phyloP scores from a whole-genome alignment of 2,329 filamentous ascomycete genomes.

The Claviceps quebecensis region DNA sequence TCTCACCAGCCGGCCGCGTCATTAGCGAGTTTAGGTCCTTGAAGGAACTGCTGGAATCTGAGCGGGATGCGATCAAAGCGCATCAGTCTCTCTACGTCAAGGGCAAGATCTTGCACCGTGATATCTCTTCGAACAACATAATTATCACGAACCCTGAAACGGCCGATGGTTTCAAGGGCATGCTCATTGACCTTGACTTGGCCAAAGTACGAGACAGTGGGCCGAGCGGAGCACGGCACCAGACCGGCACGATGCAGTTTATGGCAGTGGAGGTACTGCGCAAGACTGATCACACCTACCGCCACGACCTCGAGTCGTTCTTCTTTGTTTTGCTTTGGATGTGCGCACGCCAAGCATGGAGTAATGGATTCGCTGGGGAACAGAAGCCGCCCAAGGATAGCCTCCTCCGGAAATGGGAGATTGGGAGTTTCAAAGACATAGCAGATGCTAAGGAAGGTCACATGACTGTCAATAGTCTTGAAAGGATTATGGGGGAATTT shows the following conservation, averaged over 20 bases:
- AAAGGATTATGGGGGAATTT: conserved; percentile 7
- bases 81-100: conserved; percentile 3
- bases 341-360: conserved; percentile 7
- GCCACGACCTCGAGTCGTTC: conserved; percentile 7
- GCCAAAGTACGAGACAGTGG: conserved; percentile 9
- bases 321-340: conserved; percentile 10
- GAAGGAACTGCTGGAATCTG: neutral
- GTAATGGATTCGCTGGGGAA: neutral
- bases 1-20: conserved; percentile 5
- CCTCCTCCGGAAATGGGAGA: conserved; percentile 4
- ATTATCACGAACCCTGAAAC: conserved; percentile 1
- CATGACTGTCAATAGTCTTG: conserved; percentile 3
- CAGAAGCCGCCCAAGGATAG: neutral
- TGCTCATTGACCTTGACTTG: conserved; percentile 11
- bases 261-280: conserved; percentile 21
- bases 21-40: conserved; percentile 2
- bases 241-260: conserved; percentile 18
- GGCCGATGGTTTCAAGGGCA: conserved; percentile 12
- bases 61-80: conserved; percentile 5
- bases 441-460: conserved; percentile 4
- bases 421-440: conserved; percentile 4
- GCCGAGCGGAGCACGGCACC: conserved; percentile 12
- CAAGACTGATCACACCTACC: conserved; percentile 14
- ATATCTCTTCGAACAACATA: conserved; percentile 3
- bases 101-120: conserved; percentile 4